Conservation (phyloP, 2,329 filamentous ascomycete genomes). For the Cladosporium sp. region DNA sequence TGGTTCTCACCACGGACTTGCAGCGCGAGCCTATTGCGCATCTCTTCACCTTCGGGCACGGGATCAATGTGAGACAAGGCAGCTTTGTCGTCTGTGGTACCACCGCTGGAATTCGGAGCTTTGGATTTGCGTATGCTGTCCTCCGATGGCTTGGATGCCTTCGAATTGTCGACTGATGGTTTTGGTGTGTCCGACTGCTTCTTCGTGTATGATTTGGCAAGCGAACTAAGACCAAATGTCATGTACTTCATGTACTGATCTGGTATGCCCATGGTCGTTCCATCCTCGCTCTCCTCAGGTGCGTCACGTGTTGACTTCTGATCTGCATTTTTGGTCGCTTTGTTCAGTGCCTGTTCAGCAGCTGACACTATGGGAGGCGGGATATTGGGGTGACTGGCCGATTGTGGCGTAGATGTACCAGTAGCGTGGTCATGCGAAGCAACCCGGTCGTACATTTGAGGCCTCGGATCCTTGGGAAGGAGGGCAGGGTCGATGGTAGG, state of each 20-base stretch:
- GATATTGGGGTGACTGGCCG: slow-evolving; percentile 31
- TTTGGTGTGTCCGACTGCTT: slow-evolving; percentile 19
- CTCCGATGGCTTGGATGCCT: slow-evolving; percentile 15
- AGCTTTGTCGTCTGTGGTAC: slow-evolving; percentile 13
- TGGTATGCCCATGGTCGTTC: slow-evolving; percentile 37
- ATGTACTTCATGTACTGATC: slow-evolving; percentile 47
- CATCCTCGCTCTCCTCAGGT: slow-evolving; percentile 16
- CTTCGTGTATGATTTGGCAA: slow-evolving; percentile 20
- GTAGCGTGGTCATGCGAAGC: slow-evolving; percentile 24
- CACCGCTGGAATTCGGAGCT: slow-evolving; percentile 4
- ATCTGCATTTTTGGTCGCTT: slow-evolving; percentile 34
- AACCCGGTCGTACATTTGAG: slow-evolving; percentile 20
- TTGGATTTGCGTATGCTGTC: slow-evolving; percentile 4
- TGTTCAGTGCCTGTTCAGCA: slow-evolving; percentile 38
- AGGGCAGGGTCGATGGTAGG: slow-evolving; percentile 11
- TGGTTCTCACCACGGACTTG: slow-evolving; percentile 39
- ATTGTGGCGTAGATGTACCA: slow-evolving; percentile 8
- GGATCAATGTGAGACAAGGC: slow-evolving; percentile 27
- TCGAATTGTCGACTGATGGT: slow-evolving; percentile 21
- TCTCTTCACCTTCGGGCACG: slow-evolving; percentile 35
- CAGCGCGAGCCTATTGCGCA: slow-evolving; percentile 57
- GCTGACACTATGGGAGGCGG: slow-evolving; percentile 43
- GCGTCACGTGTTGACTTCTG: slow-evolving; percentile 16
- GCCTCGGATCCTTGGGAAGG: slow-evolving; percentile 35
- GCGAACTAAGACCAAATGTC: slow-evolving; percentile 39